These are phyloP conservation scores for Ascochyta lentis DNA, from an alignment of 2,329 filamentous ascomycete species.

Conservation along the genomic window DNA sequence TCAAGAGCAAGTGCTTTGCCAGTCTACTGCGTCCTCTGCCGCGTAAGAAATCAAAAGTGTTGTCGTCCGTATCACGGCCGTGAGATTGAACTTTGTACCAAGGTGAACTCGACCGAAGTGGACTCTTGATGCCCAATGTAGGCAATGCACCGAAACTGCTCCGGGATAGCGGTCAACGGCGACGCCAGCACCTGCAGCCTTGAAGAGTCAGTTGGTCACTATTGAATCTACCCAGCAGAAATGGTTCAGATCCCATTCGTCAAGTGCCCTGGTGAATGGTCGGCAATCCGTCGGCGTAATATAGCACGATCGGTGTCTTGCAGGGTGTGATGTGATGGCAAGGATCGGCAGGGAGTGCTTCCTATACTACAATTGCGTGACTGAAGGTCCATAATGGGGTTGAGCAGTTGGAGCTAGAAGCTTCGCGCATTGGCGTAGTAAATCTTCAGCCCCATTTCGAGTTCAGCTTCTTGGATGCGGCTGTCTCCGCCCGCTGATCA, in stretches of 20 bases:
- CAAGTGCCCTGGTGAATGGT: background rate
- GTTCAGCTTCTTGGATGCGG: background rate
- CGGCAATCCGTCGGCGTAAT: conserved; percentile 10
- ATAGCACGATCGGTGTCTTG: conserved; percentile 2
- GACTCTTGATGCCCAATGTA: conserved; percentile 5
- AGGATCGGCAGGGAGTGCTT: background rate
- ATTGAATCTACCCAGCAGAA: background rate
- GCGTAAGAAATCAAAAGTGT: background rate
- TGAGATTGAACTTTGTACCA: background rate
- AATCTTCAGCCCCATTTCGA: background rate
- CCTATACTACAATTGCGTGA: conserved; percentile 1
- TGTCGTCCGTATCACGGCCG: background rate
- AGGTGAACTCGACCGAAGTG: background rate
- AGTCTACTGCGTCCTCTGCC: background rate
- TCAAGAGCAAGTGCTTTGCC: background rate
- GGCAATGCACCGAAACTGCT: conserved; percentile 5
- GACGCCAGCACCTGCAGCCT: background rate
- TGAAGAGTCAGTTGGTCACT: background rate
- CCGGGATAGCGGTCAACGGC: conserved; percentile 8
- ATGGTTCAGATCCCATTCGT: conserved; percentile 6
- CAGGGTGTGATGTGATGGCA: conserved; percentile 1
- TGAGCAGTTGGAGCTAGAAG: background rate
- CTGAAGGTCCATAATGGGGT: background rate
- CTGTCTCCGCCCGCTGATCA: conserved; percentile 7
- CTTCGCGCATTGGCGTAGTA: background rate